Conservation (phyloP, 108 stramenopile species). For the Skeletonema menzelii region DNA sequence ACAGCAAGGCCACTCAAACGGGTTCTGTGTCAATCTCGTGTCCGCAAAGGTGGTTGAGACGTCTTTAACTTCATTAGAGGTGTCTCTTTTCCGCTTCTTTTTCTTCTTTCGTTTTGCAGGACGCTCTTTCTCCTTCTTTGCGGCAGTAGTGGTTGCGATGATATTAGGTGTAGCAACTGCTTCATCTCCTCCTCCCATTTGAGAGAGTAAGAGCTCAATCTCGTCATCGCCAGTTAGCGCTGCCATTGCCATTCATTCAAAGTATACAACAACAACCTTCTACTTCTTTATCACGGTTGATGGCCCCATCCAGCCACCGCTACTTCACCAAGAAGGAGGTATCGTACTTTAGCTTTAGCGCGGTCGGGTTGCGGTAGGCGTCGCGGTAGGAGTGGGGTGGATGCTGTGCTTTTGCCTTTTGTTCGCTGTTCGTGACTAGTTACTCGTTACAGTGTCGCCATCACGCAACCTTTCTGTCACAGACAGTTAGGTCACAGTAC, state of each 20-base stretch:
- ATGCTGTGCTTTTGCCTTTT: too few relatives aligned
- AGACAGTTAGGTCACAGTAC: too few relatives aligned
- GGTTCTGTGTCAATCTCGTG: conserved; percentile 32
- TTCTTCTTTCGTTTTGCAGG: not conserved
- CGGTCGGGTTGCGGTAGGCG: too few relatives aligned
- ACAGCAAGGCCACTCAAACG: conserved; percentile 29
- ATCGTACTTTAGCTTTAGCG: not conserved
- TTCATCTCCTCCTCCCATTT: conserved; percentile 15
- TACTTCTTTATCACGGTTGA: too few relatives aligned
- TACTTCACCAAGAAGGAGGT: too few relatives aligned
- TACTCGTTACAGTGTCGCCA: too few relatives aligned
- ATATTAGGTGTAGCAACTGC: not conserved
- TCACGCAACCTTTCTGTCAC: too few relatives aligned
- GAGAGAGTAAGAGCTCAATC: conserved; percentile 21
- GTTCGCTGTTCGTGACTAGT: too few relatives aligned
- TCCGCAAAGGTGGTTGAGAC: conserved; percentile 17
- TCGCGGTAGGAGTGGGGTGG: too few relatives aligned
- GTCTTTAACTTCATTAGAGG: not conserved
- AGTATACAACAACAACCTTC: too few relatives aligned
- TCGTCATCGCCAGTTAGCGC: conserved; percentile 36
- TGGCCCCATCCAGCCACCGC: too few relatives aligned
- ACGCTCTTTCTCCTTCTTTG: conserved; percentile 9
- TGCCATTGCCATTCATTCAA: not conserved
- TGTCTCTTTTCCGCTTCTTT: not conserved
- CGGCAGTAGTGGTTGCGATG: not conserved